Evolutionary conservation across 2,329 filamentous ascomycete species (phyloP), one percentile per base, ranked within the genome.

Genomic region (Emmonsiellopsis sp.): DNA sequence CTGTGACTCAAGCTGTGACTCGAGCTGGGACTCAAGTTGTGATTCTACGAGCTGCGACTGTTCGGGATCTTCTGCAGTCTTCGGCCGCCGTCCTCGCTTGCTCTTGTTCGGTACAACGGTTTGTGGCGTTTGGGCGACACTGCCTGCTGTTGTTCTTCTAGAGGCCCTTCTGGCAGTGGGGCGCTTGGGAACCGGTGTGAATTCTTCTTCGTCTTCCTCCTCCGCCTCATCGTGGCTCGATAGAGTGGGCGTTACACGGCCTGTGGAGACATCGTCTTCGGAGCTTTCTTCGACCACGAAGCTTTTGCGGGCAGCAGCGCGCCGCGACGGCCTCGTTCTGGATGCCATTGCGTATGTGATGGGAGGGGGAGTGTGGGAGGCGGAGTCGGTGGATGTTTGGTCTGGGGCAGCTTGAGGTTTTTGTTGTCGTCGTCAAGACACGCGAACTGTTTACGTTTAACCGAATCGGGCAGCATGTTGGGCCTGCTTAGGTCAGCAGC

Each of bases 221-320:
- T 81, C 76, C 36, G 82, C 74, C 55, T 77, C 77, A 40, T 82
- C 74, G 55, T 63, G 63, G 49, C 66, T 62, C 40, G 69, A 68
- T 21, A 63, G 75, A 21, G 67, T 71, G 40, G 70, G 69, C 47
- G 73, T 73, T 42, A 70, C 65, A 58, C 71, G 74, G 61, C 80
- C 74, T 40, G 77, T 71, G 52, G 82, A 44, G 14, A 46, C 75
- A 58, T 86, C 82, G 53, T 89, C 87, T 55, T 94, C 88, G 42
- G 92, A 88, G 27, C 82, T 80, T 17, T 81, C 89, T 59, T 94
- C 89, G 55, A 91, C 74, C 47, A 94, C 78, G 49, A 86, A 81
- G 61, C 84, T 86, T 62, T 85, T 83, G 65, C 88, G 81, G 51
- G 86, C 70, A 43, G 79, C 77, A 49, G 75, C 78, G 53, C 83